Evolutionary conservation across 768 basidiomycete species (phyloP).

Genomic region (Brasilioporus rufonigricans): DNA sequence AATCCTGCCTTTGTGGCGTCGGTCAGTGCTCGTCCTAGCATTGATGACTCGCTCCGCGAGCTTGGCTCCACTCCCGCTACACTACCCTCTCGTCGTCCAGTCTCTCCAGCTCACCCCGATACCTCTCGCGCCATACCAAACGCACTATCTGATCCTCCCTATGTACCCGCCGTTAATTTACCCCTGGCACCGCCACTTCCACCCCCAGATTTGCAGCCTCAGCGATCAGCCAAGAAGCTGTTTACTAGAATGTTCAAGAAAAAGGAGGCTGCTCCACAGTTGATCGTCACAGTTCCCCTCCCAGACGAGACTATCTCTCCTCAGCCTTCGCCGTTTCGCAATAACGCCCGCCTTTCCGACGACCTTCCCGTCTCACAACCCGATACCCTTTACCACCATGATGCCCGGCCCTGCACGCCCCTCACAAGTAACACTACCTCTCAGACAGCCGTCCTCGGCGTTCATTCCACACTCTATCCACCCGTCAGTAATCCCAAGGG

Average conservation of each 20-base stretch:
- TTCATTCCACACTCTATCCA: slow-evolving; percentile 63
- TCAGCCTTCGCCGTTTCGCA: slow-evolving; percentile 14
- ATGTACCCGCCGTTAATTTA: slow-evolving; percentile 17
- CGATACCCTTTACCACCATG: slow-evolving; percentile 10
- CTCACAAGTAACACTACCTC: slow-evolving; percentile 22
- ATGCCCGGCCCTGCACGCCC: slow-evolving; percentile 12
- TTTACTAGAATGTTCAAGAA: slow-evolving; percentile 74
- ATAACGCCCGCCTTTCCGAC: slow-evolving; percentile 9
- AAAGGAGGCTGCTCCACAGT: slow-evolving; percentile 31
- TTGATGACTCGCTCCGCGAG: slow-evolving; percentile 25
- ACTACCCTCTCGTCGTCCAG: slow-evolving; percentile 7
- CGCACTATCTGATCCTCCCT: background rate
- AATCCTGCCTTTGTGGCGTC: slow-evolving; percentile 7
- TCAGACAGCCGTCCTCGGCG: slow-evolving; percentile 57
- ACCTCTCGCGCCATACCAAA: slow-evolving; percentile 1
- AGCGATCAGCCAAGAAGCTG: slow-evolving; percentile 51
- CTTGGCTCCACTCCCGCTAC: slow-evolving; percentile 10
- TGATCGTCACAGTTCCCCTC: slow-evolving; percentile 25
- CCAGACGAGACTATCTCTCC: slow-evolving; percentile 23
- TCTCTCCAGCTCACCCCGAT: slow-evolving; percentile 8
- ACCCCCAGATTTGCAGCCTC: slow-evolving; percentile 22
- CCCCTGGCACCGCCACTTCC: slow-evolving; percentile 12
- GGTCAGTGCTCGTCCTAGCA: slow-evolving; percentile 29
- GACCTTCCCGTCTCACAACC: slow-evolving; percentile 14
- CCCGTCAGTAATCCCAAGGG: slow-evolving; percentile 37